These are phyloP conservation scores for Antrodiella citrinella DNA, from an alignment of 768 basidiomycete species.

Conservation along the genomic window DNA sequence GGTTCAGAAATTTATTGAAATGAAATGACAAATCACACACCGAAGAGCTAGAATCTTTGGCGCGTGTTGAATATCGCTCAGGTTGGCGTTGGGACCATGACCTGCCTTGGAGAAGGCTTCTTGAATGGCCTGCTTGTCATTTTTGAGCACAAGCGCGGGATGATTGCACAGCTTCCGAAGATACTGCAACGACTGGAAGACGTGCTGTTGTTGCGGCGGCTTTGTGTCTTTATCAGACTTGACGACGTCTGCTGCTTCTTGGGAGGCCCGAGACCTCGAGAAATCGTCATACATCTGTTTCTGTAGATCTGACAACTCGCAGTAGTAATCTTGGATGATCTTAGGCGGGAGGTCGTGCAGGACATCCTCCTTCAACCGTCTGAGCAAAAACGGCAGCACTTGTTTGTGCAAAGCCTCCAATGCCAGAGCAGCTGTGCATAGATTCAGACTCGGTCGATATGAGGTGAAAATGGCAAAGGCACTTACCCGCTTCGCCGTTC, in stretches of 20 bases:
- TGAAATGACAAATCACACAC: slow-evolving; percentile 39
- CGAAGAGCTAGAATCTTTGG: slow-evolving; percentile 88
- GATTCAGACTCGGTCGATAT: neutral
- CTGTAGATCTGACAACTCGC: slow-evolving; percentile 92
- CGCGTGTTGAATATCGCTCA: slow-evolving; percentile 83
- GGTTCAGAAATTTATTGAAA: slow-evolving; percentile 7
- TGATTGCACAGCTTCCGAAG: slow-evolving; percentile 97
- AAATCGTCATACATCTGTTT: slow-evolving; percentile 94
- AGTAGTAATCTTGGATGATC: slow-evolving; percentile 99
- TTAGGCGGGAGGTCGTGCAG: slow-evolving; percentile 93
- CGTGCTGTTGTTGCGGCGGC: slow-evolving; percentile 57
- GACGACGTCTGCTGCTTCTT: slow-evolving; percentile 59
- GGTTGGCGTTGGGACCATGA: slow-evolving; percentile 28
- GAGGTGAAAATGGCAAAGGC: slow-evolving; percentile 1
- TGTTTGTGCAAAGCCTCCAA: slow-evolving; percentile 97
- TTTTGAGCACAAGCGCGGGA: slow-evolving; percentile 84
- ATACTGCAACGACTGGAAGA: slow-evolving; percentile 97
- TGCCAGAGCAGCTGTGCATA: slow-evolving; percentile 73
- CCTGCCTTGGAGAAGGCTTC: slow-evolving; percentile 51
- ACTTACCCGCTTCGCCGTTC: slow-evolving; percentile 86
- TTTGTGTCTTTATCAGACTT: slow-evolving; percentile 23
- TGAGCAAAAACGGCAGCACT: slow-evolving; percentile 94
- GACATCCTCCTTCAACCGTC: slow-evolving; percentile 96
- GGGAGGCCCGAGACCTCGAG: slow-evolving; percentile 64
- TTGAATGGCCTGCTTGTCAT: slow-evolving; percentile 47